phyloP scores from a whole-genome alignment of 2,329 filamentous ascomycete species.

The Chrysoporthe austroafricana region DNA sequence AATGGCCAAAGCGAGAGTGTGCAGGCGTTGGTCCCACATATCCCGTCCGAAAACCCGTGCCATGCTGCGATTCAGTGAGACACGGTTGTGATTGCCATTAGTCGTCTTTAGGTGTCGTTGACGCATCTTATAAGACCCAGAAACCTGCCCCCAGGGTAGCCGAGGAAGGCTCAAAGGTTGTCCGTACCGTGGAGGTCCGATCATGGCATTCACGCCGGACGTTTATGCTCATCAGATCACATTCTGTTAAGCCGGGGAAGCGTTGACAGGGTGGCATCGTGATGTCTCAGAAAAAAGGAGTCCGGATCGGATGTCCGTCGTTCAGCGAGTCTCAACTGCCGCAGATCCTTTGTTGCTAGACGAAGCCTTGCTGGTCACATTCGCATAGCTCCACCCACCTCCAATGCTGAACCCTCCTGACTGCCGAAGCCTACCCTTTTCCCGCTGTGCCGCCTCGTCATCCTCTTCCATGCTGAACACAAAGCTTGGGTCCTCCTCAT shows the following conservation, averaged over 20 bases:
- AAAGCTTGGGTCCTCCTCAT: slow-evolving; percentile 66
- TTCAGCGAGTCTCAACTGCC: slow-evolving; percentile 27
- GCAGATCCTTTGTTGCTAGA: slow-evolving; percentile 20
- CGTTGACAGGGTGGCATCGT: background rate
- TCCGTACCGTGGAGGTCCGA: background rate
- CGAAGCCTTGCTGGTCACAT: slow-evolving; percentile 30
- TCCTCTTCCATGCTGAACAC: slow-evolving; percentile 70
- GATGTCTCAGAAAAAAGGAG: background rate
- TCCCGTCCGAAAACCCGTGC: background rate
- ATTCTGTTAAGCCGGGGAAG: background rate
- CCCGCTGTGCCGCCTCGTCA: slow-evolving; percentile 52
- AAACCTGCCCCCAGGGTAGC: background rate
- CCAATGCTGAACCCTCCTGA: slow-evolving; percentile 45
- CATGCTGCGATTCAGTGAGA: too few relatives aligned
- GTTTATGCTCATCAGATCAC: background rate
- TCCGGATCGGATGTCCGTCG: background rate
- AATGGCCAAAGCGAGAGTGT: background rate
- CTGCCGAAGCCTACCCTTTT: slow-evolving; percentile 47
- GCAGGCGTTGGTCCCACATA: background rate
- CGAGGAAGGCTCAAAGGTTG: background rate
- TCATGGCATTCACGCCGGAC: background rate
- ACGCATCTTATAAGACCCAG: background rate
- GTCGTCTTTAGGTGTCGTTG: background rate
- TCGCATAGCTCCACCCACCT: slow-evolving; percentile 48
- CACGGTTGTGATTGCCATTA: background rate